A percentile compares a stretch with the other conserved stretches of the same genome.
These are phyloP conservation scores for Mortierella sp. DNA, from an alignment of 371 early-diverging fungal species.

Conservation along the genomic window DNA sequence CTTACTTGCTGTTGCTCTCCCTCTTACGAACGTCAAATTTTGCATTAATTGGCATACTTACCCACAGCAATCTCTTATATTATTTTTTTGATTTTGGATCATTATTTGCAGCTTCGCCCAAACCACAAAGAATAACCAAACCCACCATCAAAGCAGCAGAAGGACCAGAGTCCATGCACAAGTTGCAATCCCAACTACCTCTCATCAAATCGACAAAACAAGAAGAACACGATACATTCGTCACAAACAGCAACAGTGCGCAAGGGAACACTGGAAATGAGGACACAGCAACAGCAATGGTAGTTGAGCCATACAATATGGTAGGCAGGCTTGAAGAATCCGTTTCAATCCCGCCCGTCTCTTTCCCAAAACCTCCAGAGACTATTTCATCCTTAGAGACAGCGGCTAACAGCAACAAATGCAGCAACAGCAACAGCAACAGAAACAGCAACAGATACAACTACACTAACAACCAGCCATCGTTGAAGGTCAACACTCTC, in stretches of 20 bases:
- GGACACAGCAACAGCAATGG: background rate
- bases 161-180: background rate
- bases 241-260: background rate
- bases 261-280: background rate
- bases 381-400: background rate
- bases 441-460: background rate
- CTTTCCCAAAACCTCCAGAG: background rate
- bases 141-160: background rate
- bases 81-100: background rate
- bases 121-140: background rate
- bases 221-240: background rate
- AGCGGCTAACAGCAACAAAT: background rate
- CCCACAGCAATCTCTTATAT: background rate
- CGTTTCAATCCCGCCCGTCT: background rate
- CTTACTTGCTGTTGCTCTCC: background rate
- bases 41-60: background rate
- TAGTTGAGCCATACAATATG: too few relatives aligned
- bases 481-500: conserved; percentile 14
- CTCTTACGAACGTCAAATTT: background rate
- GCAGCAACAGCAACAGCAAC: background rate
- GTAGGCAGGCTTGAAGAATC: background rate
- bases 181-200: background rate
- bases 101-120: background rate
- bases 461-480: too few relatives aligned
- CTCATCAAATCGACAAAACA: background rate